Conservation (phyloP, 345 rosid genomes). For the Salix koriyanagi region DNA sequence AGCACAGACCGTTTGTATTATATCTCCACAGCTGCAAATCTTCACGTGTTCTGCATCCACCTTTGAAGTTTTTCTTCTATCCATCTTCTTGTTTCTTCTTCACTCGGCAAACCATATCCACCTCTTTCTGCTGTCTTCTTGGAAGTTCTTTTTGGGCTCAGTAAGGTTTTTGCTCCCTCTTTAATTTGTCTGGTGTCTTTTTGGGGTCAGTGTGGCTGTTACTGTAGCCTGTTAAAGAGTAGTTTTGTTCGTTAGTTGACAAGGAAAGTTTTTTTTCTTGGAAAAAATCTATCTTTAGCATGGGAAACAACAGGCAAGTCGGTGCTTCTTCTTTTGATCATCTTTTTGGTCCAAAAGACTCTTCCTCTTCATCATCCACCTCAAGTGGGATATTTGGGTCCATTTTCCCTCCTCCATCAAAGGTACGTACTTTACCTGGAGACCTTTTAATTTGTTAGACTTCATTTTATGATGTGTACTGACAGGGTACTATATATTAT, state of each 20-base stretch:
- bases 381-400: constrained; percentile 39
- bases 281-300: background rate
- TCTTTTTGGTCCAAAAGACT: constrained; percentile 53
- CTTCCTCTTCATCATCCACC: constrained; percentile 35
- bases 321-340: constrained; percentile 43
- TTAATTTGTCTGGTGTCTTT: background rate
- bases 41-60: constrained; percentile 39
- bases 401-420: constrained; percentile 49
- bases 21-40: constrained; percentile 14
- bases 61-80: background rate
- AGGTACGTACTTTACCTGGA: constrained; percentile 23
- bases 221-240: background rate
- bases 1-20: constrained; percentile 6
- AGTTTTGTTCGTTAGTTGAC: constrained; percentile 47
- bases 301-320: constrained; percentile 33
- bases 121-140: background rate
- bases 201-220: constrained; percentile 27
- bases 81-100: constrained; percentile 4
- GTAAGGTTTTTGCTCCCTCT: background rate
- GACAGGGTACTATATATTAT: background rate
- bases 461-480: background rate
- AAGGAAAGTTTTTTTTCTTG: constrained; percentile 9
- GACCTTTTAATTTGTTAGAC: background rate
- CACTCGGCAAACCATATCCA: constrained; percentile 38
- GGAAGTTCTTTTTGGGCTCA: background rate